A percentile compares a stretch with the other conserved stretches of the same genome.
Conservation (phyloP, 2,329 filamentous ascomycete species). For the Penicillium palitans region DNA sequence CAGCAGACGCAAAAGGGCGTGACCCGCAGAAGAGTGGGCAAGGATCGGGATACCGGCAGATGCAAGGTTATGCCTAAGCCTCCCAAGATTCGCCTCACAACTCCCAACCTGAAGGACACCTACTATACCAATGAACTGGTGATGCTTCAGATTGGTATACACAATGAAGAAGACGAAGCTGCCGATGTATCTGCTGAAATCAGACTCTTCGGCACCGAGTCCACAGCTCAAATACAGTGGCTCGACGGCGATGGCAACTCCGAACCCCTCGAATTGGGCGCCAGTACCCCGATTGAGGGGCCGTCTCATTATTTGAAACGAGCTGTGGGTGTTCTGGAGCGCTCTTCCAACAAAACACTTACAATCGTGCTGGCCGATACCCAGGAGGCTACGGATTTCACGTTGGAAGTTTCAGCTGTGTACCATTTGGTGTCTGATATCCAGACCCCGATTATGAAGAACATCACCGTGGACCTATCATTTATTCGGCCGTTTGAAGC, state of each 20-base stretch:
- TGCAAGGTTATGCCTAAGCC: slow-evolving; percentile 82
- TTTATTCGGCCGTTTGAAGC: slow-evolving; percentile 86
- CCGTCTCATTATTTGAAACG: slow-evolving; percentile 36
- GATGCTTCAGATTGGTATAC: slow-evolving; percentile 65
- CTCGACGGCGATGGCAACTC: slow-evolving; percentile 36
- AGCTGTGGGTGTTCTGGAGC: slow-evolving; percentile 37
- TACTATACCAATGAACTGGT: slow-evolving; percentile 86
- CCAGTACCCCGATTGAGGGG: slow-evolving; percentile 31
- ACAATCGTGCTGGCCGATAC: slow-evolving; percentile 54
- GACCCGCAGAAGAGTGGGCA: slow-evolving; percentile 43
- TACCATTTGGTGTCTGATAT: slow-evolving; percentile 80
- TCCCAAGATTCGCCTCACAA: slow-evolving; percentile 79
- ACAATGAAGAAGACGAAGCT: slow-evolving; percentile 81
- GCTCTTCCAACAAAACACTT: slow-evolving; percentile 33
- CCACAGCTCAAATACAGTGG: slow-evolving; percentile 50
- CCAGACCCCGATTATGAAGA: slow-evolving; percentile 77
- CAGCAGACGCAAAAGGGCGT: slow-evolving; percentile 37
- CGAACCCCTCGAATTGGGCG: slow-evolving; percentile 20
- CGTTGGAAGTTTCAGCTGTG: slow-evolving; percentile 69
- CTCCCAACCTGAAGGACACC: slow-evolving; percentile 63
- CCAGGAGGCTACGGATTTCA: slow-evolving; percentile 58
- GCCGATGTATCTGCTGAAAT: slow-evolving; percentile 71
- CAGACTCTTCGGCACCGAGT: slow-evolving; percentile 61
- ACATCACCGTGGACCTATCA: slow-evolving; percentile 65
- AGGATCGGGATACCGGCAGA: slow-evolving; percentile 51